A percentile compares a stretch with the other conserved stretches of the same genome.
Conservation (phyloP, 768 basidiomycete genomes). For the Tephrocybe sp. region DNA sequence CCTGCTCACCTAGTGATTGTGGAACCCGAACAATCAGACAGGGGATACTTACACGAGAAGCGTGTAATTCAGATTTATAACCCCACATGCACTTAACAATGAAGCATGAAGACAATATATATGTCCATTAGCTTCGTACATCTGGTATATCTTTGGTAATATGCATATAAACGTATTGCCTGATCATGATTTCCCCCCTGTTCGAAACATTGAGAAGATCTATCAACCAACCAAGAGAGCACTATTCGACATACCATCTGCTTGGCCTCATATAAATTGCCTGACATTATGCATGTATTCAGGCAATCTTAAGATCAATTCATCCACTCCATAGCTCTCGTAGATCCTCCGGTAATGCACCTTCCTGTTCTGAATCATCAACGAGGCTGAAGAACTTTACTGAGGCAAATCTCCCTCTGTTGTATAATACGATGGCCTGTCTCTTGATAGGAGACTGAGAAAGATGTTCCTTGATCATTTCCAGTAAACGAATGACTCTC, state of each 20-base stretch:
- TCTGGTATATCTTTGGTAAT: not conserved
- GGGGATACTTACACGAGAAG: too few relatives aligned
- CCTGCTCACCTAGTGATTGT: too few relatives aligned
- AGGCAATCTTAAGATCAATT: not conserved
- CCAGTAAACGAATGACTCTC: constrained; percentile 16
- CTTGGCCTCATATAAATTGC: not conserved
- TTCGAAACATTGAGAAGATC: not conserved
- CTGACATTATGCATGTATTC: not conserved
- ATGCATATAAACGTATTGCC: too few relatives aligned
- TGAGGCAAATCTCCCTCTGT: not conserved
- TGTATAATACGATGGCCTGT: constrained; percentile 11
- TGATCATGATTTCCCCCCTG: not conserved
- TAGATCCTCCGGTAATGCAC: constrained; percentile 14
- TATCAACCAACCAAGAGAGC: not conserved
- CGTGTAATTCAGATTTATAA: too few relatives aligned
- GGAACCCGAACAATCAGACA: not conserved
- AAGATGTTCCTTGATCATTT: constrained; percentile 17
- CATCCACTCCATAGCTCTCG: constrained; percentile 6
- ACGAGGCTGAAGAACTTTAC: constrained; percentile 13
- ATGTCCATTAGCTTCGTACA: not conserved
- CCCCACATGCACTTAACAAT: too few relatives aligned
- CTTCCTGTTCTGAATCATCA: constrained; percentile 11
- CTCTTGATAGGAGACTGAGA: constrained; percentile 12
- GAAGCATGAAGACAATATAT: too few relatives aligned
- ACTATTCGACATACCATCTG: not conserved